A percentile compares a stretch with the other conserved stretches of the same genome.
Evolutionary conservation across 768 basidiomycete genomes (phyloP).

Genomic region (Phanerodontia chrysosporium): DNA sequence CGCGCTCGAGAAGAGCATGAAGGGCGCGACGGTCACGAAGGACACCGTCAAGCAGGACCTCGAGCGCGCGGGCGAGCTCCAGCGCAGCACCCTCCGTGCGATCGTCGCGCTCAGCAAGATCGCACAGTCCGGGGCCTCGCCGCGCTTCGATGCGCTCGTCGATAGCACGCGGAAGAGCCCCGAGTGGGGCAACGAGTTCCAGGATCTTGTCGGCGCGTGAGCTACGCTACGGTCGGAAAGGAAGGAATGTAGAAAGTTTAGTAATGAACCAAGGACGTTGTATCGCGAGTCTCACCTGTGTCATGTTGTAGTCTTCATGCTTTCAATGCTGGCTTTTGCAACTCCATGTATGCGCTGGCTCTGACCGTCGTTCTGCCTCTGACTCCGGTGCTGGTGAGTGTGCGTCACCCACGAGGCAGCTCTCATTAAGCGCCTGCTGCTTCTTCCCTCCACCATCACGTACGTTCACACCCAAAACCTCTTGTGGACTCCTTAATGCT

Average conservation of each 20-base stretch:
- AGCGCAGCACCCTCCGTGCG: constrained; percentile 84
- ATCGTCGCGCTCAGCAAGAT: constrained; percentile 85
- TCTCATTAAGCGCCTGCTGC: too few species aligned
- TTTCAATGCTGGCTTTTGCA: not conserved
- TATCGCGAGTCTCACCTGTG: not conserved
- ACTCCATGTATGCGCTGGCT: not conserved
- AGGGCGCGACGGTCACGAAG: constrained; percentile 83
- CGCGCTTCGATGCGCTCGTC: constrained; percentile 77
- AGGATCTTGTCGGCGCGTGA: constrained; percentile 42
- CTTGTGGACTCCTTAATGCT: too few species aligned
- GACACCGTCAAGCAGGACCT: constrained; percentile 95
- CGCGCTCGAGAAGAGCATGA: constrained; percentile 83
- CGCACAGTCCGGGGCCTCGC: constrained; percentile 53
- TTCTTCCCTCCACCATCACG: too few species aligned
- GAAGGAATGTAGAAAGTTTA: not conserved
- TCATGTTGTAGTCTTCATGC: not conserved
- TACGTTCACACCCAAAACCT: too few species aligned
- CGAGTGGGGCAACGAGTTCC: constrained; percentile 68
- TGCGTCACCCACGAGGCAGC: too few species aligned
- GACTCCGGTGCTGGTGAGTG: too few species aligned
- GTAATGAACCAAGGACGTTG: not conserved
- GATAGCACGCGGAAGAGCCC: constrained; percentile 64
- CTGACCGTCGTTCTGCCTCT: too few species aligned
- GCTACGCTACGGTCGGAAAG: not conserved
- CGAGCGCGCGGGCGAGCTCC: constrained; percentile 84